These are phyloP conservation scores for Hippophae tibetana DNA, from an alignment of 306 rosid genomes.

Conservation along the genomic window DNA sequence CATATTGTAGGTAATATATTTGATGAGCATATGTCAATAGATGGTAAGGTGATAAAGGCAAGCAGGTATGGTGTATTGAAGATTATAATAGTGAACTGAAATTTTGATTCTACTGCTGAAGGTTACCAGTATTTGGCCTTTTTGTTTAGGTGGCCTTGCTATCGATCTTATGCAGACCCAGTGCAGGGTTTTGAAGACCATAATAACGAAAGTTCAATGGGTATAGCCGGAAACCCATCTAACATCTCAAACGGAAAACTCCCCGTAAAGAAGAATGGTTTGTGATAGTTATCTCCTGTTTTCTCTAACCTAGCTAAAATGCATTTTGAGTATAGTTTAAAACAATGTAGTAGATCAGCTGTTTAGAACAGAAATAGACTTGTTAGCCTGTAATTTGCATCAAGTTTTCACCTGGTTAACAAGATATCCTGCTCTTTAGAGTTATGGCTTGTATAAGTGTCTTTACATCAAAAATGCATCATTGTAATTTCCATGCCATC, in stretches of 20 bases:
- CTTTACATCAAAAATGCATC: too few species aligned
- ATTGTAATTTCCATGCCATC: too few species aligned
- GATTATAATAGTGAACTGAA: not conserved
- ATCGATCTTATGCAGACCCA: conserved; percentile 43
- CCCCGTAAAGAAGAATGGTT: conserved; percentile 25
- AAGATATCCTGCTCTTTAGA: too few species aligned
- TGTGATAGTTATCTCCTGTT: not conserved
- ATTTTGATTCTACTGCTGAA: not conserved
- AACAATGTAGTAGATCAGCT: too few species aligned
- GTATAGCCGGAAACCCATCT: conserved; percentile 12
- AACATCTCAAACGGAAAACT: conserved; percentile 34
- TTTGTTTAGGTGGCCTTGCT: conserved; percentile 40
- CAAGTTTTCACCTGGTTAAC: too few species aligned
- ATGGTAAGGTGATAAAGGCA: conserved; percentile 34
- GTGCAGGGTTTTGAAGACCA: conserved; percentile 38
- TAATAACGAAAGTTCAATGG: conserved; percentile 15
- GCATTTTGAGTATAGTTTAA: too few species aligned
- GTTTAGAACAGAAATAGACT: too few species aligned
- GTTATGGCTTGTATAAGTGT: too few species aligned
- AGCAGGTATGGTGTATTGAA: conserved; percentile 31
- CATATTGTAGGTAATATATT: conserved; percentile 32
- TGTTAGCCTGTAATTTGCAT: too few species aligned
- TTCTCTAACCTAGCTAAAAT: not conserved
- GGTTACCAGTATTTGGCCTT: conserved; percentile 6
- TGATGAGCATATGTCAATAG: conserved; percentile 25